Evolutionary conservation across 129 eudicot genomes (phyloP), one percentile per base, ranked within the genome.

Genomic region (Gnaphalium uliginosum): DNA sequence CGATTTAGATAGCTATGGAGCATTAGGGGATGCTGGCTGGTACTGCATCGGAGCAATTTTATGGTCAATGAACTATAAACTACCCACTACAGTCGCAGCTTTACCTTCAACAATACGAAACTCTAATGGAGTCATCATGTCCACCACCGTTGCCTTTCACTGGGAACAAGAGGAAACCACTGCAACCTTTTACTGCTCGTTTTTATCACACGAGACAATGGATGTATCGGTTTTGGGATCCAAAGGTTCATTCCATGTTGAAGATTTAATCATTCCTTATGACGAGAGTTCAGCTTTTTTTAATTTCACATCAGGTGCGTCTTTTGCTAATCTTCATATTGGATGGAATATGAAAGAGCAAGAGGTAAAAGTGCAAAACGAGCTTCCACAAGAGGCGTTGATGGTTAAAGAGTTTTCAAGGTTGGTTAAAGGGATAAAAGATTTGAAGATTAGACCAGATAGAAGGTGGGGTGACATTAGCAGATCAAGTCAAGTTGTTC

Each of bases 11-110:
- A 41, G 83, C 71, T 85, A 87, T 2, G 98, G 98, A 37, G 98
- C 98, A 69, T 51, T 93, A 65, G 98, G 98, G 25, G 96, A 93
- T 60, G 78, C 90, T 2, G 98, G 98, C 8, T 88, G 98, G 98
- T 92, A 92, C 77, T 92, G 96, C 88, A 86, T 89, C 21, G 92
- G 98, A 21, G 92, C 83, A 30, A 93, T 86, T 76, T 68, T 89
- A 61, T 93, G 94, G 96, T 86, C 94, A 21, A 86, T 86, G 89
- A 85, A 89, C 80, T 73, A 84, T 51, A 74, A 86, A 67, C 81
- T 86, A 24, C 98, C 98, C 69, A 64, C 69, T 25, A 26, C 69
- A 25, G 92, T 90, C 14, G 85, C 83, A 50, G 90, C 96, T 17
- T 65, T 86, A 69, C 87, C 96, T 22, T 75, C 80, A 22, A 72